phyloP scores from a whole-genome alignment of 441 rosid species.

The Flueggea neowawraea region DNA sequence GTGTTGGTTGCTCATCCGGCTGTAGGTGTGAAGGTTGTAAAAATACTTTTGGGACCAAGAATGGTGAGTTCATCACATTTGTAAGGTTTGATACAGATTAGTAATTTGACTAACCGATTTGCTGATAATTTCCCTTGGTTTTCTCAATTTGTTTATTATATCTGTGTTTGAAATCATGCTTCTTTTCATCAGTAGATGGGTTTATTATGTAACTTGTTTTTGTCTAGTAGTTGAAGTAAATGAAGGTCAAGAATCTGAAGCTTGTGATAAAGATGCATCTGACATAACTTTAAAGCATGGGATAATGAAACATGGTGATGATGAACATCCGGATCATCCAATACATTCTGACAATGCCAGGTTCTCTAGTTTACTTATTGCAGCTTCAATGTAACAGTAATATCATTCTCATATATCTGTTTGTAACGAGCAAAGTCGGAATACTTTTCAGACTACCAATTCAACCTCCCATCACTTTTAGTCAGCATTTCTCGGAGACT shows the following conservation, averaged over 20 bases:
- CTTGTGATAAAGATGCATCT: slow-evolving; percentile 18
- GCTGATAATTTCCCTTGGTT: too few relatives aligned
- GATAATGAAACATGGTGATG: slow-evolving; percentile 14
- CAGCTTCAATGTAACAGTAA: background rate
- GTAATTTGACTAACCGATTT: too few relatives aligned
- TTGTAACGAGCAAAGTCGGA: slow-evolving; percentile 1
- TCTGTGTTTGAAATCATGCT: too few relatives aligned
- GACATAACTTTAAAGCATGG: slow-evolving; percentile 10
- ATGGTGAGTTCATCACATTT: slow-evolving; percentile 47
- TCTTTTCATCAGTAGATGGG: too few relatives aligned
- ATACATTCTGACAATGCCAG: slow-evolving; percentile 24
- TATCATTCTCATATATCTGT: slow-evolving; percentile 1
- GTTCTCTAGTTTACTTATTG: slow-evolving; percentile 8
- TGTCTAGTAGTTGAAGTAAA: slow-evolving; percentile 32
- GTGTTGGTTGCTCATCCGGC: slow-evolving; percentile 90
- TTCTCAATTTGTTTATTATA: too few relatives aligned
- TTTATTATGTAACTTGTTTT: slow-evolving; percentile 5
- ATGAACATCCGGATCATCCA: slow-evolving; percentile 23
- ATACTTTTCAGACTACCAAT: slow-evolving; percentile 38
- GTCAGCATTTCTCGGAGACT: slow-evolving; percentile 49
- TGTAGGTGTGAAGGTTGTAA: slow-evolving; percentile 98
- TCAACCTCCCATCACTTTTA: slow-evolving; percentile 40
- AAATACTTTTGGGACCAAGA: slow-evolving; percentile 76
- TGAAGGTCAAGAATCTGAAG: slow-evolving; percentile 18
- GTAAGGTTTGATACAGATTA: background rate